A percentile compares a stretch with the other conserved stretches of the same genome.
Evolutionary conservation across 1,139 yeast species (phyloP).

Genomic region (Kodamaea arcana): DNA sequence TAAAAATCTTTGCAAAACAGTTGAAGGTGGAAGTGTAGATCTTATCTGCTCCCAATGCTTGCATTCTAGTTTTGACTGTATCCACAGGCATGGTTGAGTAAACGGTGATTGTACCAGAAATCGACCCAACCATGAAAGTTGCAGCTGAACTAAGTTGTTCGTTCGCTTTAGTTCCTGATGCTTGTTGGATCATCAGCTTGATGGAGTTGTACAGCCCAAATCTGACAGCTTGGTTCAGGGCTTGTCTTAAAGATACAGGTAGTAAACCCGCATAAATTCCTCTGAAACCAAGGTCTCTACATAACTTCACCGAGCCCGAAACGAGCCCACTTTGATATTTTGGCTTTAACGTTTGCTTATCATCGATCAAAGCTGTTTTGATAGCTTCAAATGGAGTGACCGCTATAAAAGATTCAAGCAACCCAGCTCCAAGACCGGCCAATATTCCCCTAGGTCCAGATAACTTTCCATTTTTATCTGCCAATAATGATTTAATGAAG

Average conservation of each 20-base stretch:
- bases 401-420: slow-evolving; percentile 85
- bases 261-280: slow-evolving; percentile 87
- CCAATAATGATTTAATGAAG: slow-evolving; percentile 68
- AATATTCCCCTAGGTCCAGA: slow-evolving; percentile 87
- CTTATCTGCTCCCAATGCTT: slow-evolving; percentile 76
- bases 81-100: slow-evolving; percentile 97
- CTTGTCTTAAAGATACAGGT: slow-evolving; percentile 94
- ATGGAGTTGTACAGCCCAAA: slow-evolving; percentile 89
- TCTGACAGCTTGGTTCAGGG: slow-evolving; percentile 91
- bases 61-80: slow-evolving; percentile 97
- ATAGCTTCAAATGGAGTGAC: slow-evolving; percentile 97
- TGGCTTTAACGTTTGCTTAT: slow-evolving; percentile 71
- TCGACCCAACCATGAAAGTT: slow-evolving; percentile 87
- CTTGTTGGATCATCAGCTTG: slow-evolving; percentile 75
- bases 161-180: slow-evolving; percentile 57
- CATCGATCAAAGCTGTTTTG: slow-evolving; percentile 93
- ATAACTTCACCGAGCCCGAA: slow-evolving; percentile 58
- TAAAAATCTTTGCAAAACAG: slow-evolving; percentile 77
- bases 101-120: slow-evolving; percentile 91
- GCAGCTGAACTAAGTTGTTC: slow-evolving; percentile 74
- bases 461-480: slow-evolving; percentile 81
- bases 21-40: slow-evolving; percentile 70
- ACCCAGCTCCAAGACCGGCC: slow-evolving; percentile 96
- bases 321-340: slow-evolving; percentile 68
- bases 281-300: slow-evolving; percentile 71